Conservation (phyloP, 1,284 basidiomycete species). For the Agaricales sp. region DNA sequence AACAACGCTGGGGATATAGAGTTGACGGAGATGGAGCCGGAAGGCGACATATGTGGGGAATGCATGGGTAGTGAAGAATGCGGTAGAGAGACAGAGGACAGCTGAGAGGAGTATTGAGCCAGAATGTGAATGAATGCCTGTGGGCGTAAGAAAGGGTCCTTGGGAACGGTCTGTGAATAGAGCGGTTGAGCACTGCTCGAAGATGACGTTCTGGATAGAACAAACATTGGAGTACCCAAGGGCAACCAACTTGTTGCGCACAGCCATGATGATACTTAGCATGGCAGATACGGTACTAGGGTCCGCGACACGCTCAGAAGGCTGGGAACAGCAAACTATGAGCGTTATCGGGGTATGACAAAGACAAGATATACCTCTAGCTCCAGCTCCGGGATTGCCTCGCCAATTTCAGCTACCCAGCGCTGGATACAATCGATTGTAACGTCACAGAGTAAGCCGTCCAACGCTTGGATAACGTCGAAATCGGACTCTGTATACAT, state of each 20-base stretch:
- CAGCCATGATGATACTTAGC: conserved; percentile 53
- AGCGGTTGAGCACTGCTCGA: conserved; percentile 2
- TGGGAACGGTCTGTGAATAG: conserved; percentile 38
- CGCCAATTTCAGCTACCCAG: conserved; percentile 59
- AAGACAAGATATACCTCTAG: conserved; percentile 41
- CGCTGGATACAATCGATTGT: conserved; percentile 58
- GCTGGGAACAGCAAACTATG: conserved; percentile 24
- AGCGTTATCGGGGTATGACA: conserved; percentile 3
- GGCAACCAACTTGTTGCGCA: conserved; percentile 56
- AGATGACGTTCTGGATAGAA: conserved; percentile 4
- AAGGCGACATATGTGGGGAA: conserved; percentile 11
- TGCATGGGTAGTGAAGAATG: conserved; percentile 11
- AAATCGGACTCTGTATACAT: conserved; percentile 35
- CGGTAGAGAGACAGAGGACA: neutral
- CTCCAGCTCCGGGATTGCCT: conserved; percentile 41
- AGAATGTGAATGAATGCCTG: conserved; percentile 37
- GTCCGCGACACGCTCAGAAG: conserved; percentile 62
- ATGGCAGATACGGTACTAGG: conserved; percentile 59
- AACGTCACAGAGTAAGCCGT: conserved; percentile 62
- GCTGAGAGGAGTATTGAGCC: conserved; percentile 13
- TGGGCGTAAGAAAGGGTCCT: conserved; percentile 69
- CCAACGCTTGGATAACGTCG: conserved; percentile 13
- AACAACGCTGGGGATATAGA: conserved; percentile 11
- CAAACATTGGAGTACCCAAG: conserved; percentile 34
- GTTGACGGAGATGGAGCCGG: conserved; percentile 10